Conservation (phyloP, 345 rosid species). For the Aquilaria yunnanensis region DNA sequence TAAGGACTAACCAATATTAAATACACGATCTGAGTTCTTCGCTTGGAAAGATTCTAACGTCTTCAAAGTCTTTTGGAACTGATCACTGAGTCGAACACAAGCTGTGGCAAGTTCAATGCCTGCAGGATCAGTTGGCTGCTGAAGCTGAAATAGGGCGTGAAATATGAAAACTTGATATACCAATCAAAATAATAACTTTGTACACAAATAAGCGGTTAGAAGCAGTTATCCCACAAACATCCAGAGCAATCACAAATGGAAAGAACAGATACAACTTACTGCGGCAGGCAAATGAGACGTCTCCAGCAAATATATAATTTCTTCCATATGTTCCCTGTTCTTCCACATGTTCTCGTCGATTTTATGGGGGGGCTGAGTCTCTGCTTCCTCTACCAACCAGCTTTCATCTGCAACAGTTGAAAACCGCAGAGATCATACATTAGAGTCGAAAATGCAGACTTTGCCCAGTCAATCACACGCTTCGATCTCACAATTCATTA, state of each 20-base stretch:
- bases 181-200: no score
- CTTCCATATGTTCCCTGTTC: constrained; percentile 87
- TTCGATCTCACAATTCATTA: no score
- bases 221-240: neutral
- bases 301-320: constrained; percentile 66
- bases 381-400: constrained; percentile 51
- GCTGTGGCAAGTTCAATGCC: constrained; percentile 37
- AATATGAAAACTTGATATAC: no score
- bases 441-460: neutral
- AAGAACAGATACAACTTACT: constrained; percentile 24
- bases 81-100: constrained; percentile 30
- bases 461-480: neutral
- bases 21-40: constrained; percentile 71
- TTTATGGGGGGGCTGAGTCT: constrained; percentile 66
- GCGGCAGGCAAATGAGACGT: constrained; percentile 57
- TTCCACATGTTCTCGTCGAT: constrained; percentile 98
- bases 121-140: constrained; percentile 47
- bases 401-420: constrained; percentile 37
- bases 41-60: constrained; percentile 65
- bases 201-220: no score
- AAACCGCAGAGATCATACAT: no score
- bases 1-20: constrained; percentile 60
- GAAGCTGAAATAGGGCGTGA: constrained; percentile 41
- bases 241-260: neutral
- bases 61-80: constrained; percentile 35